Evolutionary conservation across 495 filamentous ascomycete genomes (phyloP).

Genomic region (Darksidea phi): DNA sequence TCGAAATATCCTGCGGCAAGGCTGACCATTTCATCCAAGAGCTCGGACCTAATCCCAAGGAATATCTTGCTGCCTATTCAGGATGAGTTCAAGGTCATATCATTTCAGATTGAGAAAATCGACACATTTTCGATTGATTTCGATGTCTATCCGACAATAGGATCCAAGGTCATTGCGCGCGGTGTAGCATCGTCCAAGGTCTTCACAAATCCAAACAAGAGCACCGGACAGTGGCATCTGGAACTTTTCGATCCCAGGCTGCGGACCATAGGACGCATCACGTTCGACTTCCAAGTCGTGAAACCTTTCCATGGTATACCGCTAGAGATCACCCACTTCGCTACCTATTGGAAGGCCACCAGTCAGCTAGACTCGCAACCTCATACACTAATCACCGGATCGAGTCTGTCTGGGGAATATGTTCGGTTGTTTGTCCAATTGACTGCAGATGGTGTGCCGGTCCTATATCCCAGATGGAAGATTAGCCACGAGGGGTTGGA

Average conservation of each 20-base stretch:
- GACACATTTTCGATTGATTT: slow-evolving; percentile 94
- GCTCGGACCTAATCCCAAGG: slow-evolving; percentile 91
- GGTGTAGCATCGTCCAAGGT: slow-evolving; percentile 84
- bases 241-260: slow-evolving; percentile 91
- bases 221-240: slow-evolving; percentile 76
- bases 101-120: slow-evolving; percentile 92
- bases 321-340: slow-evolving; percentile 93
- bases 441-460: slow-evolving; percentile 80
- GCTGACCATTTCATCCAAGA: slow-evolving; percentile 92
- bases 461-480: slow-evolving; percentile 80
- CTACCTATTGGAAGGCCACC: slow-evolving; percentile 98
- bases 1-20: slow-evolving; percentile 93
- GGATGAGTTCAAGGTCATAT: slow-evolving; percentile 86
- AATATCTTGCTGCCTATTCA: slow-evolving; percentile 94
- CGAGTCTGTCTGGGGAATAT: slow-evolving; percentile 90
- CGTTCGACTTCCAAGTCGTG: slow-evolving; percentile 91
- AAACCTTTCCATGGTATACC: slow-evolving; percentile 94
- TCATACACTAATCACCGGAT: slow-evolving; percentile 86
- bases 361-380: slow-evolving; percentile 81
- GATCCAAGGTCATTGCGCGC: slow-evolving; percentile 93
- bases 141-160: slow-evolving; percentile 96
- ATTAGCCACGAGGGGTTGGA: slow-evolving; percentile 77
- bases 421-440: slow-evolving; percentile 86
- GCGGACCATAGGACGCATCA: slow-evolving; percentile 90
- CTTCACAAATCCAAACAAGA: slow-evolving; percentile 70